These are phyloP conservation scores for Dendrobium huoshanense DNA, from an alignment of 106 monocot species.

Conservation along the genomic window DNA sequence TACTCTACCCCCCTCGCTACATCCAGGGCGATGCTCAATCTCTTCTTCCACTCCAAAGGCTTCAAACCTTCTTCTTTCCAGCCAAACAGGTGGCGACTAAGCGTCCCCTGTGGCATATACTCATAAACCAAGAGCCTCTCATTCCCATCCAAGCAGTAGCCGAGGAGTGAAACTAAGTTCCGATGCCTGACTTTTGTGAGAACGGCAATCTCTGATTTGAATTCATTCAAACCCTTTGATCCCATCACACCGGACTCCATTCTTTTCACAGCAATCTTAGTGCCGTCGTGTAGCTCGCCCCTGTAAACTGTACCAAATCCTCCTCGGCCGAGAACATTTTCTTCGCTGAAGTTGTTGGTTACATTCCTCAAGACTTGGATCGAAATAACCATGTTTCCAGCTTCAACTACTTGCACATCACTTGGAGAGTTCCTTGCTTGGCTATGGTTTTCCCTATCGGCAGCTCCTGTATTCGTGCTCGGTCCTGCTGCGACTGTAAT, in stretches of 20 bases:
- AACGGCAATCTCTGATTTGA: conserved; percentile 44
- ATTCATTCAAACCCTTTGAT: conserved; percentile 35
- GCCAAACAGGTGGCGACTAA: conserved; percentile 32
- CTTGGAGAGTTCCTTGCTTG: conserved; percentile 21
- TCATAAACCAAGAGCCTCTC: conserved; percentile 48
- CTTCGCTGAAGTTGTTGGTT: conserved; percentile 40
- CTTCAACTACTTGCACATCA: conserved; percentile 33
- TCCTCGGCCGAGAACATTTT: conserved; percentile 34
- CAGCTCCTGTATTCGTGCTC: conserved; percentile 13
- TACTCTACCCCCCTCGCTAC: conserved; percentile 44
- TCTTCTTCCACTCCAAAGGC: conserved; percentile 42
- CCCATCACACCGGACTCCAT: conserved; percentile 45
- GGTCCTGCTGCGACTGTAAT: conserved; percentile 31
- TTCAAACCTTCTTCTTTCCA: conserved; percentile 28
- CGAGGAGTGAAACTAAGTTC: conserved; percentile 38
- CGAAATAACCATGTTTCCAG: conserved; percentile 38
- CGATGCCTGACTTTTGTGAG: conserved; percentile 44
- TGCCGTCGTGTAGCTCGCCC: conserved; percentile 44
- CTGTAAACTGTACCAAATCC: conserved; percentile 49
- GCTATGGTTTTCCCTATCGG: conserved; percentile 23
- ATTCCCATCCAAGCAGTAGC: conserved; percentile 43
- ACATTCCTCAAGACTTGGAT: conserved; percentile 36
- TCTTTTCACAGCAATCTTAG: conserved; percentile 41
- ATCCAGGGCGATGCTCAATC: conserved; percentile 42
- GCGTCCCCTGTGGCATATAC: conserved; percentile 43